A percentile compares a stretch with the other conserved stretches of the same genome.
phyloP scores from a whole-genome alignment of 2,329 filamentous ascomycete species.

The Neonectria hederae region DNA sequence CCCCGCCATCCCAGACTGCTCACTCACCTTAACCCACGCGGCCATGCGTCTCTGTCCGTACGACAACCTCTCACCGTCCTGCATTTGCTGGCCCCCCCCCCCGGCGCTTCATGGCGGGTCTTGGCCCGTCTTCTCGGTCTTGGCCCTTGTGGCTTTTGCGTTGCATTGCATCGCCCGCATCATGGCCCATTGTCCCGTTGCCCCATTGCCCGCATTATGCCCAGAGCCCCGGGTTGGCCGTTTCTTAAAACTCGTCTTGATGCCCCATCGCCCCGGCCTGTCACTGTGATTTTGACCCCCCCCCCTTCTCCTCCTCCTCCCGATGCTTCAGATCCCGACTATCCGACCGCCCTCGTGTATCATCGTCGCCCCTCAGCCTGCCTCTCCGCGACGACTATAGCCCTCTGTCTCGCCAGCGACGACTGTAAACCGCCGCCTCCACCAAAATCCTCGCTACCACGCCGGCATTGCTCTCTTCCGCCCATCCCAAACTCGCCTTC shows the following conservation, averaged over 20 bases:
- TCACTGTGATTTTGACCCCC: not conserved
- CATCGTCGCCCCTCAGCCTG: conserved; percentile 24
- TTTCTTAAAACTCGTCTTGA: conserved; percentile 42
- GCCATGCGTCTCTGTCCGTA: too few relatives aligned
- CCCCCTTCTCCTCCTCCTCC: not conserved
- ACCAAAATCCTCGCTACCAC: not conserved
- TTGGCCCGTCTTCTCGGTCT: not conserved
- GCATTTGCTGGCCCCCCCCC: not conserved
- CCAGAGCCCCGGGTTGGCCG: not conserved
- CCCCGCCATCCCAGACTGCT: not conserved
- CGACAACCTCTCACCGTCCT: conserved; percentile 14
- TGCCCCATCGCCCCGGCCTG: conserved; percentile 15
- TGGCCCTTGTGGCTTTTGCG: not conserved
- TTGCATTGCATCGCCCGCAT: conserved; percentile 5
- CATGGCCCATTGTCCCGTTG: not conserved
- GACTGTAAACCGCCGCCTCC: not conserved
- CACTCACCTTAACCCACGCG: too few relatives aligned
- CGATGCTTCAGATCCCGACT: conserved; percentile 27
- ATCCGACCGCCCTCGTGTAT: conserved; percentile 35
- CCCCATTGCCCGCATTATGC: not conserved
- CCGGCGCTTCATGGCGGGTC: conserved; percentile 1
- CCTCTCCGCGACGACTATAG: conserved; percentile 33
- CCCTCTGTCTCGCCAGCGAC: not conserved
- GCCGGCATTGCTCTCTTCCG: conserved; percentile 17
- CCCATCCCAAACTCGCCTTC: not conserved